These are phyloP conservation scores for Diaporthe citri DNA, from an alignment of 2,329 filamentous ascomycete genomes.

Conservation along the genomic window DNA sequence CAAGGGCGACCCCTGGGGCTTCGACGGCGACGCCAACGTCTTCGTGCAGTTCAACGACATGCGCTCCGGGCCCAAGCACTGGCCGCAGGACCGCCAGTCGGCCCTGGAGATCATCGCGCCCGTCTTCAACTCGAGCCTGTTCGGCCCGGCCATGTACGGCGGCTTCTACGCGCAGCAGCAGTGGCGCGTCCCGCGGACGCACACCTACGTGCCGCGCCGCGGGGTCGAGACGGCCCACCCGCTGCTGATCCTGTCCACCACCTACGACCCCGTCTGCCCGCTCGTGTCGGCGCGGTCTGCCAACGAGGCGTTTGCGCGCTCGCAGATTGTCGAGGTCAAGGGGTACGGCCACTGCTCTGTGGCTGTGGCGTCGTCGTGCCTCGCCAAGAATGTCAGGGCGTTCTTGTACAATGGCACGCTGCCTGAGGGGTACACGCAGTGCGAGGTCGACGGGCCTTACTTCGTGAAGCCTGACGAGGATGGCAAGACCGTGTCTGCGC, in stretches of 20 bases:
- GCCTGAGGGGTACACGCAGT: constrained; percentile 51
- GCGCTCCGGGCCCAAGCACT: constrained; percentile 46
- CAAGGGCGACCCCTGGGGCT: constrained; percentile 36
- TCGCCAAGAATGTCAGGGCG: constrained; percentile 50
- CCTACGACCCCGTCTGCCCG: constrained; percentile 69
- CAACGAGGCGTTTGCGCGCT: constrained; percentile 51
- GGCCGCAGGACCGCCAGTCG: constrained; percentile 50
- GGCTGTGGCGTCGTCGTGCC: constrained; percentile 53
- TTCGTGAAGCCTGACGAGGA: constrained; percentile 49
- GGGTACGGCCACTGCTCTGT: constrained; percentile 59
- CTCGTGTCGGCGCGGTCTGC: constrained; percentile 54
- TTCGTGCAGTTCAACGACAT: constrained; percentile 51
- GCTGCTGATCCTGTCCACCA: constrained; percentile 67
- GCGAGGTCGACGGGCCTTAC: constrained; percentile 55
- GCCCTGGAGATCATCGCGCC: constrained; percentile 52
- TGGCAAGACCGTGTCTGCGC: constrained; percentile 13
- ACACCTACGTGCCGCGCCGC: constrained; percentile 46
- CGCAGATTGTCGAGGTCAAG: constrained; percentile 55
- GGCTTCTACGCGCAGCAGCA: constrained; percentile 48
- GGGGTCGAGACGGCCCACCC: constrained; percentile 60
- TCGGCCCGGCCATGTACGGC: constrained; percentile 45
- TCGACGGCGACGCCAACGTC: constrained; percentile 46
- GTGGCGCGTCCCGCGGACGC: constrained; percentile 48
- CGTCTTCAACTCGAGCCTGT: constrained; percentile 50
- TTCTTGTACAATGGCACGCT: constrained; percentile 55